Percentiles rank a stretch among this genome's conserved stretches.
phyloP scores from a whole-genome alignment of 805 yeast genomes.

The Metschnikowia bowlesiae region DNA sequence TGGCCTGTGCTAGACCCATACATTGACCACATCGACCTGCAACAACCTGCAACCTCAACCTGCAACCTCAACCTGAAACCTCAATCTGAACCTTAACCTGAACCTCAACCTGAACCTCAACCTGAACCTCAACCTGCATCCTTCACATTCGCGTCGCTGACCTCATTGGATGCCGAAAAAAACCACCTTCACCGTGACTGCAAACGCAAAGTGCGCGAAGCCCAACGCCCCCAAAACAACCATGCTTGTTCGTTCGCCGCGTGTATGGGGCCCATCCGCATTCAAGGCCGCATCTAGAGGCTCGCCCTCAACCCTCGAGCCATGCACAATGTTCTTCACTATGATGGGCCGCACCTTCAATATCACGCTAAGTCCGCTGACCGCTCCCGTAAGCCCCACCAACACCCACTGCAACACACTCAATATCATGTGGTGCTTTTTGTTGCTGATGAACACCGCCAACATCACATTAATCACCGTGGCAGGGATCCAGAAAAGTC shows the following conservation, averaged over 20 bases:
- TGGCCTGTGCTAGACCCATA: neutral
- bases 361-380: constrained; percentile 55
- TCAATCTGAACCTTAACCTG: too few species aligned
- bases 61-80: too few species aligned
- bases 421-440: constrained; percentile 29
- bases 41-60: too few species aligned
- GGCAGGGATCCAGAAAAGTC: constrained; percentile 81
- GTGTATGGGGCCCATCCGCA: constrained; percentile 26
- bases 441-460: constrained; percentile 44
- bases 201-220: constrained; percentile 51
- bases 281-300: neutral
- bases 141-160: too few species aligned
- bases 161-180: constrained; percentile 46
- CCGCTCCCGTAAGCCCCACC: constrained; percentile 53
- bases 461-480: constrained; percentile 57
- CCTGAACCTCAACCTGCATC: too few species aligned
- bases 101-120: too few species aligned
- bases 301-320: neutral
- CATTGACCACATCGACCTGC: too few species aligned
- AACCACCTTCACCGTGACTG: constrained; percentile 59
- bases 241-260: constrained; percentile 26
- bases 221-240: constrained; percentile 39
- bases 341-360: constrained; percentile 42
- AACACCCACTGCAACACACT: constrained; percentile 60
- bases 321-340: constrained; percentile 26